Base-by-base conservation (phyloP, 805 yeast species). In the Kregervanrija fluxuum region DNA sequence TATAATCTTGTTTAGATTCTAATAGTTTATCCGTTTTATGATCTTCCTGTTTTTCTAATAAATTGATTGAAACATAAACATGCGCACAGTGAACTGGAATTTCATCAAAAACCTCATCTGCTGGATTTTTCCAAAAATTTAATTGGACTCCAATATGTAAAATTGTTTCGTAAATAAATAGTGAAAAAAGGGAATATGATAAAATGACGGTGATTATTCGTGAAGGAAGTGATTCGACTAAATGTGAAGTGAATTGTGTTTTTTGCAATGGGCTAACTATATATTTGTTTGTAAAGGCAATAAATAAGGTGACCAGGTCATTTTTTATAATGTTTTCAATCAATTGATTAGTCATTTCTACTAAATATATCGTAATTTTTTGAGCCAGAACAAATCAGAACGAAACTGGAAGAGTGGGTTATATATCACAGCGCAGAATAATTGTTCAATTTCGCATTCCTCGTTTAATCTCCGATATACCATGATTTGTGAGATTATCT, bases 31-130 rank as follows among this genome's bases (percentile, higher is more conserved):
- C 48, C 30, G 44, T 33, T 5, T 53, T 49, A 3, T 55, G 48
- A 5, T 33, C 33, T 8, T 39, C 37, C n/a, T 11, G 33, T 16
- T 38, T 44, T 10, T 40, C 33, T 1, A 62, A 46, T 3, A 77
- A 55, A 44, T 78, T 74, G 41, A 83, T 67, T 22, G 74, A 63
- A 5, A 79, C 74, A 49, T 78, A 78, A 1, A 83, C 68, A 60
- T 84, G 88, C 0, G 93, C 89, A 63, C 89, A 84, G 59, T 83
- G 91, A 8, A 81, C 80, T 0, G 91, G 93, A 22, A 77, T 74
- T 38, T 83, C 85, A n/a, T 73, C 70, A 57, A 83, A 83, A 22
- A 78, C 75, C 44, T 81, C 84, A 51, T 76, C 53, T 2, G 61
- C 66, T 30, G 66, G 65, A 13, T 48, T 48, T 3, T 57, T 52